Evolutionary conservation across 345 rosid species (phyloP), one percentile per base, ranked within the genome.

Genomic region (Heritiera littoralis): DNA sequence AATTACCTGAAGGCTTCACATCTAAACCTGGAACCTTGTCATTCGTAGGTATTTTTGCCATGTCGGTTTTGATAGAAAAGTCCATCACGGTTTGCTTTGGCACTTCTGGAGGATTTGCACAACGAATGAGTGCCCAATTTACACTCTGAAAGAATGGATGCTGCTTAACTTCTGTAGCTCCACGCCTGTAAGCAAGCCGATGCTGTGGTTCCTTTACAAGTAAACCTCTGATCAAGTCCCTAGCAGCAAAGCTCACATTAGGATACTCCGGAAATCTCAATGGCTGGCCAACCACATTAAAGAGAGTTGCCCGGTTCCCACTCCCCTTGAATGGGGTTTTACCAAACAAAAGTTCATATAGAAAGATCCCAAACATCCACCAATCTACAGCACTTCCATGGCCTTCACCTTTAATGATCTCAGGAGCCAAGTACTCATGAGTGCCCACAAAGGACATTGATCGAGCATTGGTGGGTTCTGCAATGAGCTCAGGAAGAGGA

Each of bases 391-490:
- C 97, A 72, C 95, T 90, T 41, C 95, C 97, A 1, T 92, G 98
- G 38, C 98, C 98, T 84, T 94, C 94, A 61, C 97, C 93, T 79
- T 89, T 92, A 79, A 93, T 89, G 71, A 92, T 89, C 80, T 93
- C 98, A 18, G 98, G 98, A 9, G 98, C 98, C 77, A 93, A 80
- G 86, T 93, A 93, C 83, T 93, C 97, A 35, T 94, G 98, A 64
- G 95, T 92, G 6, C 98, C 98, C 1, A 94, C 98, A 6, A 94
- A 94, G 0, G 98, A 94, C 95, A 90, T 94, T 3, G 98, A 94
- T 48, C 95, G 85, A 2, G 95, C 97, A 7, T 85, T 85, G 0
- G 94, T 92, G 10, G 98, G 98, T 76, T 94, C 98, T 1, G 97
- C 98, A 1, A 94, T 86, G 46, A 94, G 97, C 88, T 94, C 97